A percentile compares a stretch with the other conserved stretches of the same genome.
These are phyloP conservation scores for Setaria viridis DNA, from an alignment of 202 grass and related monocot genomes.

Conservation along the genomic window DNA sequence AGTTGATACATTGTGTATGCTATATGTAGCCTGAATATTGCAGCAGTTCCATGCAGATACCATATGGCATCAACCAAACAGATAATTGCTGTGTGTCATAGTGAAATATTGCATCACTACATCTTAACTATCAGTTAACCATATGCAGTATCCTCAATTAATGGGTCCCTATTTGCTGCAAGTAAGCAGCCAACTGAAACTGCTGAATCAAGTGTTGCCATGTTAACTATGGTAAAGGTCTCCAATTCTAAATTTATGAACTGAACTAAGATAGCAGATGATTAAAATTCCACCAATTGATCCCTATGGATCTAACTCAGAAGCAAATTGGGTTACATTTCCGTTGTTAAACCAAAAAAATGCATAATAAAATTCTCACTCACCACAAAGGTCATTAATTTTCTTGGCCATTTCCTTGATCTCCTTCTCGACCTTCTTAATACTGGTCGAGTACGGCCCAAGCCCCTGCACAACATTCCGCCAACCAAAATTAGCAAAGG, in stretches of 20 bases:
- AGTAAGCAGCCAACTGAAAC: neutral
- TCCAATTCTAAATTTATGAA: neutral
- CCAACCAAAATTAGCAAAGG: constrained; percentile 37
- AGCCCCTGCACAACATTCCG: constrained; percentile 60
- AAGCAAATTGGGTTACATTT: constrained; percentile 24
- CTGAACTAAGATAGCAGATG: neutral
- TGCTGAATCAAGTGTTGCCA: neutral
- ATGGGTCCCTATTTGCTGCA: neutral
- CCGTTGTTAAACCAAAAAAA: neutral
- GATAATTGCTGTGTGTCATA: neutral
- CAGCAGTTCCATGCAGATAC: neutral
- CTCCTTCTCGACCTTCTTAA: constrained; percentile 89
- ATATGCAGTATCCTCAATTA: neutral
- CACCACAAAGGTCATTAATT: constrained; percentile 88
- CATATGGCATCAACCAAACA: neutral
- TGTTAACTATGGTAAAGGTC: neutral
- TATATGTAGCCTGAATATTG: neutral
- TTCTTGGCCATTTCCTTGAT: constrained; percentile 91
- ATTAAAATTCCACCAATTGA: neutral
- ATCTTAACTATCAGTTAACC: neutral
- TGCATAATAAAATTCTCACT: constrained; percentile 23
- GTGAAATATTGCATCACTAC: neutral
- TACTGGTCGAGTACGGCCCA: constrained; percentile 77
- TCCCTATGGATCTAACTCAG: neutral
- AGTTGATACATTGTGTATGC: neutral